Base-by-base conservation (phyloP, 2,329 filamentous ascomycete genomes). In the Phaeosphaeria sp. region DNA sequence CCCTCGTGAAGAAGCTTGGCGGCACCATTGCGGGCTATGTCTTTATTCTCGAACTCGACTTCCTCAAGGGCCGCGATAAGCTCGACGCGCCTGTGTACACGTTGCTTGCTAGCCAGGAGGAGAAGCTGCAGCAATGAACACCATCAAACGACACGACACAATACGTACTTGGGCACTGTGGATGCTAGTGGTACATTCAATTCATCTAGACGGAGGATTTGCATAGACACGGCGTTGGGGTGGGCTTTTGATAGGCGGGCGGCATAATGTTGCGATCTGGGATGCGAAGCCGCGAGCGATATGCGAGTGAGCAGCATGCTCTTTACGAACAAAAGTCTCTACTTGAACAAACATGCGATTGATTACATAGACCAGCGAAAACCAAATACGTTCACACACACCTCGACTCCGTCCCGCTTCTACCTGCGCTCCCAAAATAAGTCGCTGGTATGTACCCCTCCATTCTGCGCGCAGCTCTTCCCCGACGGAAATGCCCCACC, bases 31-130 rank as follows among this genome's bases (percentile, higher is more conserved):
- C 97, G 58, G 94, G 92, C 69, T 98, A 91, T 80, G 82, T 97
- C 63, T 99, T 99, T 83, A 91, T 99, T 72, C 90, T 98, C 77
- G 94, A 98, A 80, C 90, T 99, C 64, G 90, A 93, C 70, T 94
- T 95, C 80, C 87, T 99, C 67, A 92, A 96, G 76, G 95, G 95
- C 68, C 88, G 92, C 69, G 90, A 93, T 63, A 95, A 96, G 85
- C 90, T 99, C 68, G 87, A 89, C 68, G 89, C 89, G 55, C 92
- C 93, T 11, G 89, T 93, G 52, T 87, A 90, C 76, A 96, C 94
- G 44, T 87, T 99, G 39, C 86, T 99, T 62, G 89, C 83, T 46
- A 86, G 86, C 63, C 87, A 90, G 75, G 79, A 82, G 64, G 72
- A 80, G 68, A 74, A 66, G 59, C 42, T 62, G 30, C 54, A 47